phyloP scores from a whole-genome alignment of 1,284 basidiomycete genomes.

The Sanguinoderma infundibulare region DNA sequence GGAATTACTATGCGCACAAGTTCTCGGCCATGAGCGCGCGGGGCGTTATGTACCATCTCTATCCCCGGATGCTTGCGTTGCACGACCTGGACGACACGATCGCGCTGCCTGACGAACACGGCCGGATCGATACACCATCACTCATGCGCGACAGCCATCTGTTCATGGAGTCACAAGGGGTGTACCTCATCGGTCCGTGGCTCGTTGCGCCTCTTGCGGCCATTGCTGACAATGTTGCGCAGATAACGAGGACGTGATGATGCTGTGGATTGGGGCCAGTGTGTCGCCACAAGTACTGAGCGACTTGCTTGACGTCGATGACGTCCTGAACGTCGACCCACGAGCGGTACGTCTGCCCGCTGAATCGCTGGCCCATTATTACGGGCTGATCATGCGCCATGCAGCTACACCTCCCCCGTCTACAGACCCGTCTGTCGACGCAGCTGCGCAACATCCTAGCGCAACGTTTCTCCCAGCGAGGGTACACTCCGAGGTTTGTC shows the following conservation, averaged over 20 bases:
- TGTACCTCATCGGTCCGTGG: slow-evolving; percentile 86
- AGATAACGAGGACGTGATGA: slow-evolving; percentile 93
- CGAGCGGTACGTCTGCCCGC: slow-evolving; percentile 61
- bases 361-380: background rate
- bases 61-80: slow-evolving; percentile 89
- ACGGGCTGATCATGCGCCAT: background rate
- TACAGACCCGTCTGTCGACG: slow-evolving; percentile 80
- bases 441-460: slow-evolving; percentile 88
- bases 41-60: slow-evolving; percentile 79
- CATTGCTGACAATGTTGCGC: slow-evolving; percentile 11
- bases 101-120: slow-evolving; percentile 70
- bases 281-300: slow-evolving; percentile 83
- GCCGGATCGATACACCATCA: slow-evolving; percentile 72
- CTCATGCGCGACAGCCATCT: slow-evolving; percentile 86
- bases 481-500: slow-evolving; percentile 69
- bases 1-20: slow-evolving; percentile 85
- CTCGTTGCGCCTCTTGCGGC: background rate
- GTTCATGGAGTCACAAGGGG: slow-evolving; percentile 90
- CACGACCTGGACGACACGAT: slow-evolving; percentile 82
- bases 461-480: slow-evolving; percentile 66
- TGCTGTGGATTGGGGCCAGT: slow-evolving; percentile 90
- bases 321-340: slow-evolving; percentile 74
- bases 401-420: slow-evolving; percentile 73
- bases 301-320: slow-evolving; percentile 89
- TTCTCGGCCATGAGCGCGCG: slow-evolving; percentile 76